These are phyloP conservation scores for Cyclotella choctawhatcheeana DNA, from an alignment of 108 stramenopile genomes.

Conservation along the genomic window DNA sequence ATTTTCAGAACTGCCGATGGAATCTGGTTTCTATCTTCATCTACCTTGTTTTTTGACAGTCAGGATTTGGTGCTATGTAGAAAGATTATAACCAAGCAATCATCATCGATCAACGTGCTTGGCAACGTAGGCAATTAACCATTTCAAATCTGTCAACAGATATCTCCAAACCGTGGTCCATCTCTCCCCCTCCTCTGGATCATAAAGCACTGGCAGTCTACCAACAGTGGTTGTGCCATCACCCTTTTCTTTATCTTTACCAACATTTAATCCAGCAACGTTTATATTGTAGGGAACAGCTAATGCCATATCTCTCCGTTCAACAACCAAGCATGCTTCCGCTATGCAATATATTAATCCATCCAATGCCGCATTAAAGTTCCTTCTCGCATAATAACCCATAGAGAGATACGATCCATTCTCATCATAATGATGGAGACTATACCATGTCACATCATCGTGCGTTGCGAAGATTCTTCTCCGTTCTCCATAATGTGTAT, in stretches of 20 bases:
- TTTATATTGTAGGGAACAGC: conserved; percentile 69
- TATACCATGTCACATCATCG: conserved; percentile 47
- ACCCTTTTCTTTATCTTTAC: conserved; percentile 23
- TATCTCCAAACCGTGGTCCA: conserved; percentile 87
- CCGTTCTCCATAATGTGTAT: conserved; percentile 18
- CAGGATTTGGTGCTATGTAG: no score
- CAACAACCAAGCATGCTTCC: conserved; percentile 54
- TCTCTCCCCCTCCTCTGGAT: conserved; percentile 54
- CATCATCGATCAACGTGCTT: conserved; percentile 60
- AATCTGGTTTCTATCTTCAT: no score
- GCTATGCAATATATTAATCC: conserved; percentile 70
- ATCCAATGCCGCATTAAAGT: conserved; percentile 77
- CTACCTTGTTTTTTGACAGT: no score
- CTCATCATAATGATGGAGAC: conserved; percentile 53
- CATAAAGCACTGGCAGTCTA: conserved; percentile 60
- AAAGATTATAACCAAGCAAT: no score
- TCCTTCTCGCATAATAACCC: conserved; percentile 66
- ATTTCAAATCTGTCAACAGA: conserved; percentile 80
- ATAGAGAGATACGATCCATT: conserved; percentile 50
- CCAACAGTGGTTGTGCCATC: conserved; percentile 59
- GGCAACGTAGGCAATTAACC: conserved; percentile 61
- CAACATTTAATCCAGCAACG: conserved; percentile 38
- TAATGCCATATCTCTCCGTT: conserved; percentile 73
- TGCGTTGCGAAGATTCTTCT: conserved; percentile 47
- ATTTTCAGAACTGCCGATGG: no score